These are phyloP conservation scores for Nothomitra cinnamomea DNA, from an alignment of 2,329 filamentous ascomycete genomes.

Conservation along the genomic window DNA sequence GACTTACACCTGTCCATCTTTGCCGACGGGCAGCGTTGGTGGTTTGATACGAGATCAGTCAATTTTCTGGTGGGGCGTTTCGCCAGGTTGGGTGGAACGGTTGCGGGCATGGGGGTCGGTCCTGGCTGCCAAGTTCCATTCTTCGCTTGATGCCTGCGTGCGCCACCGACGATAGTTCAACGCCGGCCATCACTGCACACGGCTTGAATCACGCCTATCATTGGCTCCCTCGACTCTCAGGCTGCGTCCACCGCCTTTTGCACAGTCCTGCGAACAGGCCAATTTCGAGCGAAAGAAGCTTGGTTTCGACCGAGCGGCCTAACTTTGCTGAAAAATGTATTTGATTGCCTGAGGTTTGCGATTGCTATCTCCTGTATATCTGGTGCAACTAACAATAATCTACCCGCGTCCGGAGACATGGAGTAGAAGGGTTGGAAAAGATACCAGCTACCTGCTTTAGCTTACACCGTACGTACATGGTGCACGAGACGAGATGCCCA, in stretches of 20 bases:
- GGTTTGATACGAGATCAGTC: background rate
- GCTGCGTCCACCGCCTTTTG: background rate
- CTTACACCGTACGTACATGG: too few species aligned
- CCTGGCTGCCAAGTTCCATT: background rate
- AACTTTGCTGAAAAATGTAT: too few species aligned
- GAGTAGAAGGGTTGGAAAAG: too few species aligned
- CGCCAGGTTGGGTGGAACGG: too few species aligned
- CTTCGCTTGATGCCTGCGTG: background rate
- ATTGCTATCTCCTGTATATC: too few species aligned
- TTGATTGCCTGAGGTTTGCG: too few species aligned
- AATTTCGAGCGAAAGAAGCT: background rate
- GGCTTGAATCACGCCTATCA: background rate
- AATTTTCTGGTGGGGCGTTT: background rate
- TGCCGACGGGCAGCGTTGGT: too few species aligned
- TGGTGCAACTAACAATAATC: too few species aligned
- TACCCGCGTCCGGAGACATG: too few species aligned
- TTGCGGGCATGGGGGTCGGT: too few species aligned
- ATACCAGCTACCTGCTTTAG: too few species aligned
- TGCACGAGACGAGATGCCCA: too few species aligned
- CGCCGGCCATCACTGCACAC: background rate
- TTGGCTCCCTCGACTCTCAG: background rate
- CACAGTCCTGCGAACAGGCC: background rate
- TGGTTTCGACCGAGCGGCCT: background rate
- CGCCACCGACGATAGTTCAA: background rate
- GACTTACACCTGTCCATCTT: background rate